Percentiles rank a stretch among this genome's conserved stretches.
phyloP scores from a whole-genome alignment of 116 monocot species.

The Posidonia oceanica region DNA sequence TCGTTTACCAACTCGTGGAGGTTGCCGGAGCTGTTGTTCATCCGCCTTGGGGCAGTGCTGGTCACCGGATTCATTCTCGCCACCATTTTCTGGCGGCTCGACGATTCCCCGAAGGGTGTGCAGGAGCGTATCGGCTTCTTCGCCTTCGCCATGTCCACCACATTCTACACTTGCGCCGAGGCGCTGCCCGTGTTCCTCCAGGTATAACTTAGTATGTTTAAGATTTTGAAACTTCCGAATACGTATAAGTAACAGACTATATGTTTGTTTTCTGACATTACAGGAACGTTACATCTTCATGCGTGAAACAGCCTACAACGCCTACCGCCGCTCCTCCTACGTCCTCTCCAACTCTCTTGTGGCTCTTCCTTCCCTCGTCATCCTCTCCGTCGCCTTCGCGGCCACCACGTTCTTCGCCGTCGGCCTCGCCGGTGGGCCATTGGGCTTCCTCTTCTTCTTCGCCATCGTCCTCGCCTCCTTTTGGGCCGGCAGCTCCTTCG shows the following conservation, averaged over 20 bases:
- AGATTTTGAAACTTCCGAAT: neutral
- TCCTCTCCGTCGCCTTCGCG: conserved; percentile 49
- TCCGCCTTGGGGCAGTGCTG: conserved; percentile 44
- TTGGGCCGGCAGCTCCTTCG: conserved; percentile 66
- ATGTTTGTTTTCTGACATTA: neutral
- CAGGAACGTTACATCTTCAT: conserved; percentile 60
- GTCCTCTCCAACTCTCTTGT: conserved; percentile 51
- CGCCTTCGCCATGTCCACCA: conserved; percentile 71
- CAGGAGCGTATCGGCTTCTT: conserved; percentile 79
- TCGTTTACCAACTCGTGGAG: conserved; percentile 46
- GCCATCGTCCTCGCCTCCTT: conserved; percentile 42
- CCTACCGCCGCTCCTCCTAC: conserved; percentile 70
- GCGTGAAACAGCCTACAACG: conserved; percentile 77
- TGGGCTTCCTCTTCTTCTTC: conserved; percentile 50
- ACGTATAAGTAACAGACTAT: neutral
- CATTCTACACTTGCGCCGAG: conserved; percentile 78
- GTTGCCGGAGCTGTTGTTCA: conserved; percentile 52
- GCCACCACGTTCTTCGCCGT: conserved; percentile 57
- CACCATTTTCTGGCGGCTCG: conserved; percentile 67
- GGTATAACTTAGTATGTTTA: neutral
- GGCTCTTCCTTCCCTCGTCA: conserved; percentile 38
- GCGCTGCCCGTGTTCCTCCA: conserved; percentile 82
- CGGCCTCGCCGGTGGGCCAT: conserved; percentile 48
- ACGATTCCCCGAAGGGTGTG: conserved; percentile 52
- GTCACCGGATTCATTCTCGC: conserved; percentile 67